phyloP scores from a whole-genome alignment of 192 early-diverging fungal species.

The Linnemannia exigua region DNA sequence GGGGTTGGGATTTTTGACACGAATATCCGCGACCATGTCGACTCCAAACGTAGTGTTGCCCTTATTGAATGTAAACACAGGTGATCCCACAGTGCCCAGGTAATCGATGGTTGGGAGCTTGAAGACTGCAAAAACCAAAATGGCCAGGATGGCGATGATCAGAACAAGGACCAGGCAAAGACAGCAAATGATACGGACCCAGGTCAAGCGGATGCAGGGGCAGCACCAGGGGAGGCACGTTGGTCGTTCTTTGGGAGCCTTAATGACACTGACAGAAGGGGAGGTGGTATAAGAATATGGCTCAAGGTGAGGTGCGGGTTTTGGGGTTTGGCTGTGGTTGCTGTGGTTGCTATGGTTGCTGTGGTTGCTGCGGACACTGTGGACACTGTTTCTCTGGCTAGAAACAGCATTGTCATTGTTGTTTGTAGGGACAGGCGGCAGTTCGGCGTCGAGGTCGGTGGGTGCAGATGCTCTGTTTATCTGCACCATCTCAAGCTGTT shows the following conservation, averaged over 20 bases:
- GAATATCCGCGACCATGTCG: conserved; percentile 30
- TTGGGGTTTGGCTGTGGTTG: not conserved
- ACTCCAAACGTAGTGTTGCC: conserved; percentile 46
- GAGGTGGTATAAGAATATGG: no score
- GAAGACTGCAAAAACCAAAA: conserved; percentile 41
- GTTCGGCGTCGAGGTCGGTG: no score
- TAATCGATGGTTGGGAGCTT: conserved; percentile 40
- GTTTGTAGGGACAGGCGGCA: not conserved
- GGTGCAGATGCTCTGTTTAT: not conserved
- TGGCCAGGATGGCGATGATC: conserved; percentile 27
- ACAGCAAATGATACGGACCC: conserved; percentile 20
- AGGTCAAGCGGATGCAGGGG: conserved; percentile 43
- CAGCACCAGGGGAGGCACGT: conserved; percentile 24
- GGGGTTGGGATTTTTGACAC: conserved; percentile 49
- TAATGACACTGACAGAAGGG: conserved; percentile 2
- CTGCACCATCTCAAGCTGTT: not conserved
- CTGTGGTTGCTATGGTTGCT: conserved; percentile 3
- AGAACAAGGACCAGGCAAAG: conserved; percentile 30
- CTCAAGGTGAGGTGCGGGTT: not conserved
- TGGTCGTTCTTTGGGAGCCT: not conserved
- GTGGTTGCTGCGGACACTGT: no score
- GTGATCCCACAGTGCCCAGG: conserved; percentile 9
- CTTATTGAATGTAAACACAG: conserved; percentile 30
- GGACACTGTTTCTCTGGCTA: not conserved
- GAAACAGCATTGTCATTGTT: no score